Evolutionary conservation across 2,329 filamentous ascomycete genomes (phyloP).

Genomic region (Botrytis hyacinthi): DNA sequence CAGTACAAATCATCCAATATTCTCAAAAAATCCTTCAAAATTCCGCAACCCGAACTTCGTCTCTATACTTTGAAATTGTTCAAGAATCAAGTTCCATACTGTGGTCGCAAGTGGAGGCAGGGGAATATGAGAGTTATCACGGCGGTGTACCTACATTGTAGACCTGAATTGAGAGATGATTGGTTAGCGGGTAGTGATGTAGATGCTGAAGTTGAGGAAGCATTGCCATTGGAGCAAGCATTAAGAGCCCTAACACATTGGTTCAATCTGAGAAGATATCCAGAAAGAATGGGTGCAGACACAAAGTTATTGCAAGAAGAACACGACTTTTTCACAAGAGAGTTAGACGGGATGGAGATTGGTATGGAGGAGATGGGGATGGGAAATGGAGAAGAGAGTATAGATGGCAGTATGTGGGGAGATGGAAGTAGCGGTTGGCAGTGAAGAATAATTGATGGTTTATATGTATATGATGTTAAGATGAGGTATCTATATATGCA

Average conservation of each 20-base stretch:
- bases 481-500: background rate
- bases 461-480: background rate
- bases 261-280: slow-evolving; percentile 83
- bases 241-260: slow-evolving; percentile 88
- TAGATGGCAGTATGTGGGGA: slow-evolving; percentile 18
- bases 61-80: slow-evolving; percentile 97
- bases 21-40: slow-evolving; percentile 84
- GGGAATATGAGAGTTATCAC: slow-evolving; percentile 99
- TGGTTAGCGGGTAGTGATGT: slow-evolving; percentile 91
- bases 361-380: slow-evolving; percentile 33
- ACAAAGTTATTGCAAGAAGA: slow-evolving; percentile 63
- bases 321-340: slow-evolving; percentile 75
- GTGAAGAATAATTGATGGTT: background rate
- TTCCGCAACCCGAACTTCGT: slow-evolving; percentile 81
- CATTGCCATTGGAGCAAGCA: slow-evolving; percentile 87
- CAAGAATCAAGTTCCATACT: slow-evolving; percentile 98
- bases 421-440: slow-evolving; percentile 8
- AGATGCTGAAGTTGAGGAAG: slow-evolving; percentile 90
- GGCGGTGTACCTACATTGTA: slow-evolving; percentile 89
- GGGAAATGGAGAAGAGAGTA: slow-evolving; percentile 27
- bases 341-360: slow-evolving; percentile 69
- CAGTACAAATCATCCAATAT: slow-evolving; percentile 95
- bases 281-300: slow-evolving; percentile 65
- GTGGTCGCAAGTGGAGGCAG: slow-evolving; percentile 96
- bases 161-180: slow-evolving; percentile 89